These are phyloP conservation scores for Bjerkandera adusta DNA, from an alignment of 1,284 basidiomycete species.

Conservation along the genomic window DNA sequence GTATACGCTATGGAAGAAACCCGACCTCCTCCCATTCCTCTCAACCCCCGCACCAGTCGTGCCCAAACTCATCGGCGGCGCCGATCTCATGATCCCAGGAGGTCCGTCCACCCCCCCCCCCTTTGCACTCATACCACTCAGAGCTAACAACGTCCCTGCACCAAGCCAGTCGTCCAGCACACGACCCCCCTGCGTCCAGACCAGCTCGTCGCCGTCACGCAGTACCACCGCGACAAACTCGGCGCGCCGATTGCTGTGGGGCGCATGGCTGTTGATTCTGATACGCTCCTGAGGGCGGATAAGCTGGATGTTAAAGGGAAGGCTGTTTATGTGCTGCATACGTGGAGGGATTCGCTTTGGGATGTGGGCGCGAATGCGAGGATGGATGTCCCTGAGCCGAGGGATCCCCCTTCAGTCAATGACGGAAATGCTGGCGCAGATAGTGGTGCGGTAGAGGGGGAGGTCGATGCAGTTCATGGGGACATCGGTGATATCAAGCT, in stretches of 20 bases:
- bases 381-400: constrained; percentile 47
- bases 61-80: constrained; percentile 64
- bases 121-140: constrained; percentile 6
- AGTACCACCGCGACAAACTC: constrained; percentile 39
- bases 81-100: constrained; percentile 80
- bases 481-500: constrained; percentile 16
- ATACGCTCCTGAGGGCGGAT: constrained; percentile 34
- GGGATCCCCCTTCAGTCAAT: constrained; percentile 3
- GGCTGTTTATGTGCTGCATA: constrained; percentile 66
- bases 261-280: constrained; percentile 54
- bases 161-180: constrained; percentile 56
- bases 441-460: constrained; percentile 21
- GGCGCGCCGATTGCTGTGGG: constrained; percentile 69
- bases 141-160: background rate
- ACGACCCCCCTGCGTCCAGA: constrained; percentile 38
- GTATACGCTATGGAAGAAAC: constrained; percentile 75
- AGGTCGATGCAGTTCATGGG: constrained; percentile 17
- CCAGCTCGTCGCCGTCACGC: constrained; percentile 60
- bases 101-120: constrained; percentile 41
- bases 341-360: constrained; percentile 73
- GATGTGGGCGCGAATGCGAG: constrained; percentile 63
- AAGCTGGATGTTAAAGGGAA: constrained; percentile 62
- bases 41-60: constrained; percentile 66
- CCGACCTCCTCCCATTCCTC: constrained; percentile 59
- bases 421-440: constrained; percentile 19